phyloP scores from a whole-genome alignment of 352 stramenopile genomes.

The Phytopythium kandeliae region DNA sequence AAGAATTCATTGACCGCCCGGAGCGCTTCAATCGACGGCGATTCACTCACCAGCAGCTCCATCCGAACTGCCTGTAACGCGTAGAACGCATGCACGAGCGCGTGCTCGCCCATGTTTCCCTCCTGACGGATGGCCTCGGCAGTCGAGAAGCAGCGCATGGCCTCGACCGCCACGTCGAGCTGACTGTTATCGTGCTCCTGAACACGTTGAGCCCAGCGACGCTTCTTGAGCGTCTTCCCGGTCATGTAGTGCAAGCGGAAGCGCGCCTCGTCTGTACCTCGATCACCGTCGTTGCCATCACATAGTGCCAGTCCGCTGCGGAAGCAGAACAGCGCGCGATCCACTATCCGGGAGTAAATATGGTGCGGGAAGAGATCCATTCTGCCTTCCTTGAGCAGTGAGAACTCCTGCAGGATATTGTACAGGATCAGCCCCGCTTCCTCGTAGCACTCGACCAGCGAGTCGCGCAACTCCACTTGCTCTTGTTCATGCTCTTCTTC shows the following conservation, averaged over 20 bases:
- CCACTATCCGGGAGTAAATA: slow-evolving; percentile 24
- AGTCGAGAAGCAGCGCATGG: slow-evolving; percentile 44
- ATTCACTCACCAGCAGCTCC: slow-evolving; percentile 30
- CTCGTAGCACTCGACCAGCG: slow-evolving; percentile 58
- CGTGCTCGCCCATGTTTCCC: slow-evolving; percentile 53
- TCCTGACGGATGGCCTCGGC: slow-evolving; percentile 53
- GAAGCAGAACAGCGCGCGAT: slow-evolving; percentile 33
- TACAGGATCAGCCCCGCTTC: slow-evolving; percentile 72
- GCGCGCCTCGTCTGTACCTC: slow-evolving; percentile 38
- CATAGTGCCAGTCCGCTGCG: slow-evolving; percentile 27
- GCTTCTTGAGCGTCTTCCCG: slow-evolving; percentile 69
- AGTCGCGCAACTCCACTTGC: slow-evolving; percentile 23
- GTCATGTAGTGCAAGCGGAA: slow-evolving; percentile 75
- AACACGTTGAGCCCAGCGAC: slow-evolving; percentile 22
- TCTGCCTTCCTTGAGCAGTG: slow-evolving; percentile 32
- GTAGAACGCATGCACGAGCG: slow-evolving; percentile 77
- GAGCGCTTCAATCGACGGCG: slow-evolving; percentile 19
- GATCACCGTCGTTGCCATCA: slow-evolving; percentile 10
- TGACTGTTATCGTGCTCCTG: slow-evolving; percentile 4
- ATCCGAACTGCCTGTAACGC: slow-evolving; percentile 60
- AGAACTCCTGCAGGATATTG: slow-evolving; percentile 63
- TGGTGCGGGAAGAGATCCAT: slow-evolving; percentile 16
- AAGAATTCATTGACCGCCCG: slow-evolving; percentile 44
- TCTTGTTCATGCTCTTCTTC: slow-evolving; percentile 19
- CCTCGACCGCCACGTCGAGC: slow-evolving; percentile 18